phyloP scores from a whole-genome alignment of 495 filamentous ascomycete species.

The Geopyxis carbonaria region DNA sequence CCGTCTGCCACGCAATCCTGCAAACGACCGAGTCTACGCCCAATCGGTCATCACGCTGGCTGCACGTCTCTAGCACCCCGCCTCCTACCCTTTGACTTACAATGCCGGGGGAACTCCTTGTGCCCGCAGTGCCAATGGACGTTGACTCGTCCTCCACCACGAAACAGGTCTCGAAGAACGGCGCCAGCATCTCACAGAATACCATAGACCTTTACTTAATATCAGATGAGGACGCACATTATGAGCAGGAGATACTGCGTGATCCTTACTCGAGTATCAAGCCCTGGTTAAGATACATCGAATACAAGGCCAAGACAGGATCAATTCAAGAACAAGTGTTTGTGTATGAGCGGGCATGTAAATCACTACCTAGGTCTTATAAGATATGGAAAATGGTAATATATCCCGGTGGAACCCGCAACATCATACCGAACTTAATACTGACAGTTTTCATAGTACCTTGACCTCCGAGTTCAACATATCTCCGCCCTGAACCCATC shows the following conservation, averaged over 20 bases:
- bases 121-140: conserved; percentile 26
- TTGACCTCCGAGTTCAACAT: conserved; percentile 70
- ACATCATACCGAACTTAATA: neutral
- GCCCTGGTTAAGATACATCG: conserved; percentile 90
- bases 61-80: neutral
- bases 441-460: conserved; percentile 41
- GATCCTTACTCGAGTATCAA: conserved; percentile 65
- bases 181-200: conserved; percentile 11
- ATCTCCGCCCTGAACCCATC: conserved; percentile 69
- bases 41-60: conserved; percentile 2
- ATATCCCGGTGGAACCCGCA: conserved; percentile 17
- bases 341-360: conserved; percentile 82
- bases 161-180: conserved; percentile 33
- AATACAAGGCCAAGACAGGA: conserved; percentile 78
- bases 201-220: conserved; percentile 54
- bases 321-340: conserved; percentile 81
- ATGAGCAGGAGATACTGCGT: conserved; percentile 88
- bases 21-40: conserved; percentile 2
- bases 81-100: neutral
- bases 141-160: conserved; percentile 16
- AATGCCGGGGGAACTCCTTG: conserved; percentile 48
- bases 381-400: conserved; percentile 95
- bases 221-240: conserved; percentile 78
- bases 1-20: conserved; percentile 6
- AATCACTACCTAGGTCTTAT: conserved; percentile 79